Conservation (phyloP, 1,284 basidiomycete genomes). For the Rhodotorula sp. region DNA sequence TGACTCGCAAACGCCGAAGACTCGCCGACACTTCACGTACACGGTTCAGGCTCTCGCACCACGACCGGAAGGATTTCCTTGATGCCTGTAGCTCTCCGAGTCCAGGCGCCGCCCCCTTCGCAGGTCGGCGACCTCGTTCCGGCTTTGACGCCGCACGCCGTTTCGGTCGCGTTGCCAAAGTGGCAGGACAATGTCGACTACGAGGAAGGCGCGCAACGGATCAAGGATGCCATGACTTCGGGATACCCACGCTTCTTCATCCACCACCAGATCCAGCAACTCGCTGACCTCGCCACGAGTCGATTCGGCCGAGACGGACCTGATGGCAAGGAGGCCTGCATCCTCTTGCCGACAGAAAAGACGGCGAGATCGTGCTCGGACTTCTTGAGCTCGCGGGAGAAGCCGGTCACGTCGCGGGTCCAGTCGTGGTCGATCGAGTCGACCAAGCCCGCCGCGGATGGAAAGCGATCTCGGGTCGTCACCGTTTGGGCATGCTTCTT, state of each 20-base stretch:
- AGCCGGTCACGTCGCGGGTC: conserved; percentile 60
- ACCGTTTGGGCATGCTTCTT: conserved; percentile 81
- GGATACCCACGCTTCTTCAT: conserved; percentile 99
- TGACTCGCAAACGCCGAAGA: no score
- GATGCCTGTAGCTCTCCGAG: conserved; percentile 19
- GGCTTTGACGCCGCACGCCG: conserved; percentile 65
- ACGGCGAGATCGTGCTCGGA: conserved; percentile 71
- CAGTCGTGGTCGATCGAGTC: conserved; percentile 68
- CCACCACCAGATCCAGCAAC: conserved; percentile 79
- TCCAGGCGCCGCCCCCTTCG: conserved; percentile 26
- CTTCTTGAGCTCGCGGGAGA: conserved; percentile 62
- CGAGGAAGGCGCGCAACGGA: conserved; percentile 83
- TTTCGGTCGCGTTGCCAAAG: conserved; percentile 92
- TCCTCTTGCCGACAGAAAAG: conserved; percentile 71
- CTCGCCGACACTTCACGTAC: no score
- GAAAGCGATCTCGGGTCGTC: conserved; percentile 47
- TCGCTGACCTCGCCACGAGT: conserved; percentile 68
- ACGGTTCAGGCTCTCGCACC: no score
- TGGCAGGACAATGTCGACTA: conserved; percentile 94
- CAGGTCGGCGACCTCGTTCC: conserved; percentile 48
- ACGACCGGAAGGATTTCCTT: no score
- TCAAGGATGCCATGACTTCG: conserved; percentile 76
- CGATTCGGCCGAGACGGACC: conserved; percentile 61
- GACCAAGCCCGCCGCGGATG: conserved; percentile 47
- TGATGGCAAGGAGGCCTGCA: conserved; percentile 64